Conservation (phyloP, 2,329 filamentous ascomycete species). For the Colletotrichum somersetense region DNA sequence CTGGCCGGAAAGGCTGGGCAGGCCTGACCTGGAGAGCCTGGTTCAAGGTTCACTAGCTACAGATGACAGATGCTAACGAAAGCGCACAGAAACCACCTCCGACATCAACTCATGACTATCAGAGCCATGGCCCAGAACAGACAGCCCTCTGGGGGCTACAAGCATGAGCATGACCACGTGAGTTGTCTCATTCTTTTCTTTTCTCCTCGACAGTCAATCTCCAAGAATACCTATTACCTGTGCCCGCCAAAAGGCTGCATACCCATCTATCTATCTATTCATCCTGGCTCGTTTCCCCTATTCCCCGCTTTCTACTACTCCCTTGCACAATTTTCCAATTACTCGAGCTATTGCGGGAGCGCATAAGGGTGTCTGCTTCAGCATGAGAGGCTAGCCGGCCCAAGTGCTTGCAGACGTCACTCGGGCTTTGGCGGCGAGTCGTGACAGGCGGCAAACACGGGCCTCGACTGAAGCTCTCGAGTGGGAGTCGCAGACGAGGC, state of each 20-base stretch:
- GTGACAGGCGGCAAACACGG: slow-evolving; percentile 41
- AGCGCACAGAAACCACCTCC: slow-evolving; percentile 35
- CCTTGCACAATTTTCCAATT: slow-evolving; percentile 3
- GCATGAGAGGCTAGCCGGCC: slow-evolving; percentile 19
- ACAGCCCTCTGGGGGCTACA: slow-evolving; percentile 45
- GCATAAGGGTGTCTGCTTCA: slow-evolving; percentile 38
- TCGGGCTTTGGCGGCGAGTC: slow-evolving; percentile 38
- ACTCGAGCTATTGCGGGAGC: slow-evolving; percentile 17
- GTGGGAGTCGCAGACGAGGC: slow-evolving; percentile 27
- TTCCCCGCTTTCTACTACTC: not conserved
- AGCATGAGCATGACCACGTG: slow-evolving; percentile 50
- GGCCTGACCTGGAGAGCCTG: slow-evolving; percentile 20
- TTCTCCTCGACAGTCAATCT: slow-evolving; percentile 14
- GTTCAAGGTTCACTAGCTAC: slow-evolving; percentile 41
- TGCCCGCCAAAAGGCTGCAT: slow-evolving; percentile 15
- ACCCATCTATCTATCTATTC: not conserved
- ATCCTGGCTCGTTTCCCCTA: not conserved
- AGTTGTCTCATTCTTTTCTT: slow-evolving; percentile 41
- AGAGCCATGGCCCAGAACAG: slow-evolving; percentile 44
- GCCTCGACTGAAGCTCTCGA: slow-evolving; percentile 34
- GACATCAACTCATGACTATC: slow-evolving; percentile 43
- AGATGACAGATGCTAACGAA: slow-evolving; percentile 44
- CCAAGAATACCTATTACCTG: slow-evolving; percentile 3
- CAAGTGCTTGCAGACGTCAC: slow-evolving; percentile 28
- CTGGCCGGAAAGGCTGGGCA: slow-evolving; percentile 5